Evolutionary conservation across 495 filamentous ascomycete genomes (phyloP), one percentile per base, ranked within the genome.

Genomic region (Podospora comata): DNA sequence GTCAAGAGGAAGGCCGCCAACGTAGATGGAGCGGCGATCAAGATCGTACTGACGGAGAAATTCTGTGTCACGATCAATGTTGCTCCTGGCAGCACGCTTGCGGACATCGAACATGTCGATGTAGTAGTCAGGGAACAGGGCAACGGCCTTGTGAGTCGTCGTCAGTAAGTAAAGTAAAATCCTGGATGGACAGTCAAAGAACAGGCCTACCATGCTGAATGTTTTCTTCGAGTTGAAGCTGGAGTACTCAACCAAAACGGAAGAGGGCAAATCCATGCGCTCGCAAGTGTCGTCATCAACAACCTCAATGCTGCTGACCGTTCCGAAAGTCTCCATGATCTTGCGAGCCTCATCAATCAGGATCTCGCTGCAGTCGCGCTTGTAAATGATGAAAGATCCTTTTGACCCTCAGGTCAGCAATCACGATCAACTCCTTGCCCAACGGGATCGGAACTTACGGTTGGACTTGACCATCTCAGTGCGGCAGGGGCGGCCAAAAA

Each of bases 401-500:
- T 88, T 58, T 5, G 19, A 39, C 32, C 6, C 11, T 61, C 55
- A 27, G 53, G 58, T 76, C 57, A 78, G 70, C 26, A 58, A 58
- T 64, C 56, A 20, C 6, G 7, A 27, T 26, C 56, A 5, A 27
- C 3, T 59, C 5, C 9, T 16, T 20, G 5, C 13, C 5, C 13
- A 20, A 59, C 5, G 26, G 2, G 16, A 6, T 3, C 16, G 5
- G 23, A 27, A 81, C 85, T 80, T 76, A 86, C 87, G 81, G 67
- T 88, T 85, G 32, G 86, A 84, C 67, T 83, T 83, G 0, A 77
- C 79, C 78, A 75, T 79, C 77, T 90, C 87, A 34, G 81, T 84
- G 7, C 87, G 85, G 78, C 84, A 86, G 13, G 82, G 78, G 54
- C 87, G 85, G n/a, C 84, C 85, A 61, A 82, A 74, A 64, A 90